Percentiles rank a stretch among this genome's conserved stretches.
These are phyloP conservation scores for Tetrapyrgos nigripes DNA, from an alignment of 1,284 basidiomycete species.

Conservation along the genomic window DNA sequence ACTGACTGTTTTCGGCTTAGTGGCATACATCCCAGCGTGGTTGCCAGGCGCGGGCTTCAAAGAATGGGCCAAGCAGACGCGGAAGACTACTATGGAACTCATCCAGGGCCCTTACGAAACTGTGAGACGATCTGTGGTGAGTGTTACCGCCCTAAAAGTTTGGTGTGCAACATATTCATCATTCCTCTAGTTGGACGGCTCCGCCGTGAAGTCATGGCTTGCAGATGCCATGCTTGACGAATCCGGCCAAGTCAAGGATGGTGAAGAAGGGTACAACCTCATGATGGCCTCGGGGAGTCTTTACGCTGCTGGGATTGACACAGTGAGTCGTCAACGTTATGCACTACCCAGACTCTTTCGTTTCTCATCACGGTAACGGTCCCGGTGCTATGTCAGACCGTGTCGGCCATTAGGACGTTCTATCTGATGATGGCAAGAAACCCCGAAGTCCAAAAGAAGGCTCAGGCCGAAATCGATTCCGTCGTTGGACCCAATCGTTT, in stretches of 20 bases:
- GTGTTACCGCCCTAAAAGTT: neutral
- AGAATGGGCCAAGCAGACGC: neutral
- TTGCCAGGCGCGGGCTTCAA: conserved; percentile 2
- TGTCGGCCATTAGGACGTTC: neutral
- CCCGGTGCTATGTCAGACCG: neutral
- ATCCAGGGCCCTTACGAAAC: neutral
- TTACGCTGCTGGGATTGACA: conserved; percentile 1
- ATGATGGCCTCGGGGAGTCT: neutral
- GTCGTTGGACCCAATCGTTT: conserved; percentile 33
- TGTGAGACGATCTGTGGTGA: neutral
- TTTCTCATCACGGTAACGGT: neutral
- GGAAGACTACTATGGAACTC: neutral
- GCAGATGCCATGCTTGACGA: neutral
- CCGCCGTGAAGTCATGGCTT: neutral
- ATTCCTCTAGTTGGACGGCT: neutral
- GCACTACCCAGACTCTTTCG: too few relatives aligned
- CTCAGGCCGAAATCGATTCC: conserved; percentile 12
- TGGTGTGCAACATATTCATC: neutral
- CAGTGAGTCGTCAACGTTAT: too few relatives aligned
- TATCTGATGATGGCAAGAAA: neutral
- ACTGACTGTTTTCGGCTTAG: conserved; percentile 1
- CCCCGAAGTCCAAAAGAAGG: conserved; percentile 2
- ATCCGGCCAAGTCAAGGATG: neutral
- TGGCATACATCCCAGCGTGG: conserved; percentile 9
- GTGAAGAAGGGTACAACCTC: neutral